Base-by-base conservation (phyloP, 2,329 filamentous ascomycete genomes). In the Ustulina deusta region DNA sequence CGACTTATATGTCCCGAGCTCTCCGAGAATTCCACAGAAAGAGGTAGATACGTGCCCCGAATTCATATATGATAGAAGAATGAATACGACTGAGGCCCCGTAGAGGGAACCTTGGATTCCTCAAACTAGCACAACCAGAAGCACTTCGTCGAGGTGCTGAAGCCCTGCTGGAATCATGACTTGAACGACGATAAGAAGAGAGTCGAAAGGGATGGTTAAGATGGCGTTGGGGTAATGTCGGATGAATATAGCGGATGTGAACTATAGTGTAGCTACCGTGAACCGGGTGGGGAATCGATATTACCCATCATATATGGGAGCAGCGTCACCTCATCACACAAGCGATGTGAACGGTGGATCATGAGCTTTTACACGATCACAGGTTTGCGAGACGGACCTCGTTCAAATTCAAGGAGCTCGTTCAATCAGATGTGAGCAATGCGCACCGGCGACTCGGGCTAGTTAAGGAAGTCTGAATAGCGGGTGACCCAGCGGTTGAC, bases 51-150 rank as follows among this genome's bases (percentile, higher is more conserved):
- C 36, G 49, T 32, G n/a, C 29, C 40, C 54, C 40, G 40, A 61
- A 29, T 32, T 40, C 48, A 38, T 27, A 25, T 56, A 59, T 20
- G 27, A 40, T 38, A 44, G 51, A 63, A 56, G 54, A 66, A 66
- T 67, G 54, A 65, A 71, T 73, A 65, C 62, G 71, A 66, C 69
- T 59, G 58, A 57, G 46, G 32, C 62, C 66, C 55, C 32, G 64
- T 70, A 59, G 63, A 63, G 63, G 79, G 76, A 79, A 79, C 79
- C 70, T 77, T 79, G 76, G 77, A 79, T 73, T 71, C 79, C 77
- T 75, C 76, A 71, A 75, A 74, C 73, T 75, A 73, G 66, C 61
- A 63, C 66, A 75, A 70, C 74, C 74, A 66, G 73, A 75, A 74
- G 72, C 61, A 69, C 68, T 63, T 67, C 65, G 63, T 52, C 44